These are phyloP conservation scores for Lactarius vividus DNA, from an alignment of 768 basidiomycete genomes.

Conservation along the genomic window DNA sequence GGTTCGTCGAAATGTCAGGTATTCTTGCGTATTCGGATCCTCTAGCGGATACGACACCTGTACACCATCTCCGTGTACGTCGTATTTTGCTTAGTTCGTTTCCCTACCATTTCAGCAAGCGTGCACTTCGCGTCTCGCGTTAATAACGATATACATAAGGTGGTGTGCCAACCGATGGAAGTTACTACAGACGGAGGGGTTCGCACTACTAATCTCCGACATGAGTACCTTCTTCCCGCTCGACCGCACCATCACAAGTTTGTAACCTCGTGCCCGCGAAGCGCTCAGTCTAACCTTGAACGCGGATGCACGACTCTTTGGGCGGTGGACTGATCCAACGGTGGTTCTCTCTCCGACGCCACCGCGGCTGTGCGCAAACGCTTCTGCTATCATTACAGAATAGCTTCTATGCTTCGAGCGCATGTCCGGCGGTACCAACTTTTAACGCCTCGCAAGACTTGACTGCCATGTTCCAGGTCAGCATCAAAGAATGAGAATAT, in stretches of 20 bases:
- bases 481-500: conserved; percentile 13
- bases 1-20: conserved; percentile 78
- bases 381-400: neutral
- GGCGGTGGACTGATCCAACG: conserved; percentile 84
- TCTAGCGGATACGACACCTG: conserved; percentile 73
- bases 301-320: conserved; percentile 61
- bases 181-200: conserved; percentile 66
- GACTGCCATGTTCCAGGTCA: conserved; percentile 81
- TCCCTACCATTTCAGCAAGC: neutral
- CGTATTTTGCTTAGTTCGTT: neutral
- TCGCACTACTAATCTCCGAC: conserved; percentile 67
- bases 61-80: conserved; percentile 89
- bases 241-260: conserved; percentile 72
- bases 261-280: conserved; percentile 79
- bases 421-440: conserved; percentile 64
- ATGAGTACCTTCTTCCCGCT: conserved; percentile 79
- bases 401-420: conserved; percentile 92
- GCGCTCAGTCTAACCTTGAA: conserved; percentile 69
- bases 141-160: conserved; percentile 92
- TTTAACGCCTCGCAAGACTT: conserved; percentile 63
- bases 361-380: neutral
- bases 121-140: conserved; percentile 41
- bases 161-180: conserved; percentile 71
- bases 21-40: conserved; percentile 78
- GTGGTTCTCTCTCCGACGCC: conserved; percentile 37